These are phyloP conservation scores for Quercus wislizeni DNA, from an alignment of 306 rosid species.

Conservation along the genomic window DNA sequence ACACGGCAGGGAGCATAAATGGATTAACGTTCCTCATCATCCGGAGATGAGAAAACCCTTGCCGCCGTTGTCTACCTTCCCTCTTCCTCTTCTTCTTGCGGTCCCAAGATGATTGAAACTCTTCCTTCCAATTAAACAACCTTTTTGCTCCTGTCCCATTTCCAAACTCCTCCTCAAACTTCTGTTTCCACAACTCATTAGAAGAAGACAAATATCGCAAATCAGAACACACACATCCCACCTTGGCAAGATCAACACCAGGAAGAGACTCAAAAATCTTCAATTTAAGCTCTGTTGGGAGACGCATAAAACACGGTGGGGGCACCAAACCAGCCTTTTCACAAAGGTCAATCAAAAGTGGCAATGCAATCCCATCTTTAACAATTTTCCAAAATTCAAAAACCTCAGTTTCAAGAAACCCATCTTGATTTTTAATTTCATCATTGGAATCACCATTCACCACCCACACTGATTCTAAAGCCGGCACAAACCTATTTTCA, in stretches of 20 bases:
- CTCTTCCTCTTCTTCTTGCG: conserved; percentile 21
- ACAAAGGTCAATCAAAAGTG: conserved; percentile 75
- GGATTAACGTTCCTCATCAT: conserved; percentile 24
- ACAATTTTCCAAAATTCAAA: conserved; percentile 73
- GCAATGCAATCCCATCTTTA: conserved; percentile 71
- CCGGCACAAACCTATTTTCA: conserved; percentile 34
- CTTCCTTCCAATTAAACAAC: conserved; percentile 28
- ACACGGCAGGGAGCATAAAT: conserved; percentile 21
- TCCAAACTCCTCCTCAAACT: conserved; percentile 49
- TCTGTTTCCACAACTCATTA: conserved; percentile 66
- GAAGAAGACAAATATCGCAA: conserved; percentile 39
- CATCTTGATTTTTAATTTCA: conserved; percentile 6
- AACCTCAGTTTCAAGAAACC: conserved; percentile 28
- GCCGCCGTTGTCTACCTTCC: background rate
- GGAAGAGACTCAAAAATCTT: conserved; percentile 59
- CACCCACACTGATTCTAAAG: conserved; percentile 36
- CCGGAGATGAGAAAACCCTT: background rate
- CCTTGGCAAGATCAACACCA: conserved; percentile 56
- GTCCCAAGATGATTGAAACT: conserved; percentile 29
- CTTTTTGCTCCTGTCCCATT: background rate
- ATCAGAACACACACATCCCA: conserved; percentile 50
- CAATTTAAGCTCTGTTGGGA: conserved; percentile 62
- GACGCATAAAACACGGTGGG: conserved; percentile 70
- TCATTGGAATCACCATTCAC: conserved; percentile 20
- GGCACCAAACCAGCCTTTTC: conserved; percentile 50